Conservation (phyloP, 768 basidiomycete species). For the Collybia sp. region DNA sequence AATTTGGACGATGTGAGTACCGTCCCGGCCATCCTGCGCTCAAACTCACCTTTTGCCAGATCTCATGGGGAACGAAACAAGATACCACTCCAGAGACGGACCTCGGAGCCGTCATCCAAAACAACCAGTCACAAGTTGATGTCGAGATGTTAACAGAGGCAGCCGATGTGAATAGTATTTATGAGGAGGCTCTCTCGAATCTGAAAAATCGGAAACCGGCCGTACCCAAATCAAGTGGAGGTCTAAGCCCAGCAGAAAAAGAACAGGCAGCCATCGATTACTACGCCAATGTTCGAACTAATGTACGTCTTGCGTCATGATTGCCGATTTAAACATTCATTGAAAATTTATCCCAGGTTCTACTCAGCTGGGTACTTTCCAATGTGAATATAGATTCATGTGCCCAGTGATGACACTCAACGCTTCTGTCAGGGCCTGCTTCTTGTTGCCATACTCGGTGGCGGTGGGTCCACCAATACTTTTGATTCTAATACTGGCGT, state of each 20-base stretch:
- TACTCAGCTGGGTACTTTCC: slow-evolving; percentile 80
- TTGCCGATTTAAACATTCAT: neutral
- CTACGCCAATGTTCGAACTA: slow-evolving; percentile 84
- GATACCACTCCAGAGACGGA: slow-evolving; percentile 69
- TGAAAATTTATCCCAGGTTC: slow-evolving; percentile 31
- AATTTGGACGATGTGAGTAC: slow-evolving; percentile 77
- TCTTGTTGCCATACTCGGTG: slow-evolving; percentile 3
- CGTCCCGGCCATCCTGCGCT: slow-evolving; percentile 3
- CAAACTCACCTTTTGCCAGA: slow-evolving; percentile 33
- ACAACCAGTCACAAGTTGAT: slow-evolving; percentile 78
- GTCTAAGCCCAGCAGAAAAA: slow-evolving; percentile 49
- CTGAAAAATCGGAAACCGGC: slow-evolving; percentile 49
- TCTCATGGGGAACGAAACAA: slow-evolving; percentile 97
- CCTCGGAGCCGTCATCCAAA: slow-evolving; percentile 79
- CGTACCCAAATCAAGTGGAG: slow-evolving; percentile 21
- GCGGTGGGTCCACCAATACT: neutral
- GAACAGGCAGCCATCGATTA: slow-evolving; percentile 79
- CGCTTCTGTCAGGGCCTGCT: slow-evolving; percentile 10
- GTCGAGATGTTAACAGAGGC: slow-evolving; percentile 81
- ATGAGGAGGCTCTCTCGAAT: slow-evolving; percentile 79
- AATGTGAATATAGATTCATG: slow-evolving; percentile 47
- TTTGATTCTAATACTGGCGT: neutral
- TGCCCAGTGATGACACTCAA: neutral
- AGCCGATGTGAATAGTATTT: slow-evolving; percentile 78
- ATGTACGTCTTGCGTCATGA: slow-evolving; percentile 33